phyloP scores from a whole-genome alignment of 306 rosid species.

The Ceratonia siliqua region DNA sequence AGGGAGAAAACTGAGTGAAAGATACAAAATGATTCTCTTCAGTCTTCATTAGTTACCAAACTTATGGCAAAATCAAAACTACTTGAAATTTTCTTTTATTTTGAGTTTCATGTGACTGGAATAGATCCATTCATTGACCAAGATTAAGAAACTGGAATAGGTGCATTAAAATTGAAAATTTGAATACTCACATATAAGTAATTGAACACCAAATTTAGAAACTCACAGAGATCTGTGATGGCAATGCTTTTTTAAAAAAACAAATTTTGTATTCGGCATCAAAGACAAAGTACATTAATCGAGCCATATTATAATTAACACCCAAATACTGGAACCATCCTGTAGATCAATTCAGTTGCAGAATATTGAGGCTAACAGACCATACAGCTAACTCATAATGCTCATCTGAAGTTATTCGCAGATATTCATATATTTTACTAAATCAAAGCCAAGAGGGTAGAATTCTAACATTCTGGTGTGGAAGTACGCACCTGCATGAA shows the following conservation, averaged over 20 bases:
- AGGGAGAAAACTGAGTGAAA: not conserved
- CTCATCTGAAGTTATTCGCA: not conserved
- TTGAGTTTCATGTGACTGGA: not conserved
- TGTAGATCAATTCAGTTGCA: not conserved
- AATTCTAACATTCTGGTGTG: slow-evolving; percentile 15
- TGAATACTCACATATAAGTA: slow-evolving; percentile 1
- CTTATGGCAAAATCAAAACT: too few relatives aligned
- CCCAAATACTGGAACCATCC: not conserved
- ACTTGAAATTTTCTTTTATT: not conserved
- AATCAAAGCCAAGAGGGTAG: not conserved
- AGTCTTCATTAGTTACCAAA: too few relatives aligned
- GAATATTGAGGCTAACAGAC: not conserved
- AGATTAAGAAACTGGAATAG: not conserved
- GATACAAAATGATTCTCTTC: not conserved
- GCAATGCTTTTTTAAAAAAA: not conserved
- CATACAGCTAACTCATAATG: not conserved
- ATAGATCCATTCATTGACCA: not conserved
- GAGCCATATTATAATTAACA: too few relatives aligned
- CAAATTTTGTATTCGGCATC: slow-evolving; percentile 11
- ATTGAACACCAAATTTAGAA: not conserved
- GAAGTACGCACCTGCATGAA: slow-evolving; percentile 78
- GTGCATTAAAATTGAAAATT: not conserved
- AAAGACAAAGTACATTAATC: too few relatives aligned
- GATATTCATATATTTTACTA: not conserved
- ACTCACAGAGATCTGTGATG: not conserved